A percentile compares a stretch with the other conserved stretches of the same genome.
phyloP scores from a whole-genome alignment of 2,329 filamentous ascomycete genomes.

The Ophiocordyceps camponoti-leonardi region DNA sequence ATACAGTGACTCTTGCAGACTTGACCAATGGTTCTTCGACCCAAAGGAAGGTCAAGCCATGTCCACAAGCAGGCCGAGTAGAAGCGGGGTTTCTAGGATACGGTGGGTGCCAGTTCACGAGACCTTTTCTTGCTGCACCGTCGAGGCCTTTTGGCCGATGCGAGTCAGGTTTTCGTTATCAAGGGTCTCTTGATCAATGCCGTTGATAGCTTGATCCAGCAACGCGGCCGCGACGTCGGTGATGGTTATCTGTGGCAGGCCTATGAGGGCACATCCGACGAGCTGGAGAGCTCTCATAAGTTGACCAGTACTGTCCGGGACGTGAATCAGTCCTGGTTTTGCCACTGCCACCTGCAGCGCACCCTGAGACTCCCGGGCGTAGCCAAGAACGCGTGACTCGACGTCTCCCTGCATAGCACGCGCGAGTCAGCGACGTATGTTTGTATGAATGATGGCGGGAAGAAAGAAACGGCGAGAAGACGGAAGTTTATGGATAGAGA shows the following conservation, averaged over 20 bases:
- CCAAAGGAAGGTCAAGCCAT: not conserved
- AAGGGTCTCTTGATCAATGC: slow-evolving; percentile 28
- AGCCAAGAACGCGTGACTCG: slow-evolving; percentile 24
- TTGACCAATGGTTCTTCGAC: not conserved
- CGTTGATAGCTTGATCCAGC: slow-evolving; percentile 24
- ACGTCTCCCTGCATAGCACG: slow-evolving; percentile 23
- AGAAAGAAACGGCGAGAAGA: too few relatives aligned
- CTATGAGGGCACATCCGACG: slow-evolving; percentile 4
- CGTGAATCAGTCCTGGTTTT: slow-evolving; percentile 24
- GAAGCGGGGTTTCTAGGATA: not conserved
- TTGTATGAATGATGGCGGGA: too few relatives aligned
- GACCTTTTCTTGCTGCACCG: not conserved
- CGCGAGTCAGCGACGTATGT: not conserved
- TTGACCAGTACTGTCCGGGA: not conserved
- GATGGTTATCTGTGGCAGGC: slow-evolving; percentile 17
- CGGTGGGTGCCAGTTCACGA: not conserved
- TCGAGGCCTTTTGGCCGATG: slow-evolving; percentile 11
- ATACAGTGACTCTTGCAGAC: not conserved
- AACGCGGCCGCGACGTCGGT: slow-evolving; percentile 22
- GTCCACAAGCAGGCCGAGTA: not conserved
- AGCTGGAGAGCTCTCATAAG: not conserved
- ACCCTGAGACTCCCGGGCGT: slow-evolving; percentile 19
- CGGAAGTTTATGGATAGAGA: not conserved
- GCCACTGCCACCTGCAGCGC: slow-evolving; percentile 19
- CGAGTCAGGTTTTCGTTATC: slow-evolving; percentile 22